phyloP scores from a whole-genome alignment of 2,329 filamentous ascomycete species.

The Coniella vitis region DNA sequence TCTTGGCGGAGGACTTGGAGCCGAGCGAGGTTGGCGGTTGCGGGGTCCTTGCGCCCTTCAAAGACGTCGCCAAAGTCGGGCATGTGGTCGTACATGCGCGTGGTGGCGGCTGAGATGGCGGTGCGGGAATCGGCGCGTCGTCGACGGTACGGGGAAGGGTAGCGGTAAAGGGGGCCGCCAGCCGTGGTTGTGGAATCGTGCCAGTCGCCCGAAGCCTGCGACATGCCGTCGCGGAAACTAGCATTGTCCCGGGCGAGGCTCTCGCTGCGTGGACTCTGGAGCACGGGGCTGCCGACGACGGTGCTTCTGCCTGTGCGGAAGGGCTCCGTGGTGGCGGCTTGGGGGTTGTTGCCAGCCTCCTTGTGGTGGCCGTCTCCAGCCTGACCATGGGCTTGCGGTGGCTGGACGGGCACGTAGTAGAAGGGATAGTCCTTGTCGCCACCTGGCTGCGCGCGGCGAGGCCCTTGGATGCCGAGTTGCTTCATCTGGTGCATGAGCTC shows the following conservation, averaged over 20 bases:
- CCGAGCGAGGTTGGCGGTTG: constrained; percentile 5
- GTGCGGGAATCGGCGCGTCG: constrained; percentile 12
- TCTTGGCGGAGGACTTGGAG: constrained; percentile 14
- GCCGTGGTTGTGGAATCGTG: background rate
- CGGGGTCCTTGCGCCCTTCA: constrained; percentile 11
- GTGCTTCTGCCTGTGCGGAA: constrained; percentile 11
- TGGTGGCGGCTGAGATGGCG: too few species aligned
- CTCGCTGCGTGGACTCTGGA: background rate
- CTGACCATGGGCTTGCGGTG: constrained; percentile 25
- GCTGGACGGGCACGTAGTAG: constrained; percentile 36
- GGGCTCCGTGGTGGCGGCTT: constrained; percentile 6
- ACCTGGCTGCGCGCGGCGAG: constrained; percentile 65
- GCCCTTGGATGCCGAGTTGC: constrained; percentile 78
- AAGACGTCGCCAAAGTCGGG: constrained; percentile 15
- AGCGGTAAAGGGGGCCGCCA: too few species aligned
- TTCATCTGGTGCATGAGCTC: constrained; percentile 84
- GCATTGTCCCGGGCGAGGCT: background rate
- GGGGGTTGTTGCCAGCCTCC: constrained; percentile 1
- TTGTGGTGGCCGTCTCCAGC: too few species aligned
- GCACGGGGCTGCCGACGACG: constrained; percentile 5
- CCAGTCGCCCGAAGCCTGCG: constrained; percentile 1
- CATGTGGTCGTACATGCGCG: constrained; percentile 1
- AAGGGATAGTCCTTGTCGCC: constrained; percentile 61
- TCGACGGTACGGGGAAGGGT: background rate
- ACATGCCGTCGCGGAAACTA: constrained; percentile 4